These are phyloP conservation scores for Ophiocordyceps polyrhachis-furcata DNA, from an alignment of 2,329 filamentous ascomycete species.

Conservation along the genomic window DNA sequence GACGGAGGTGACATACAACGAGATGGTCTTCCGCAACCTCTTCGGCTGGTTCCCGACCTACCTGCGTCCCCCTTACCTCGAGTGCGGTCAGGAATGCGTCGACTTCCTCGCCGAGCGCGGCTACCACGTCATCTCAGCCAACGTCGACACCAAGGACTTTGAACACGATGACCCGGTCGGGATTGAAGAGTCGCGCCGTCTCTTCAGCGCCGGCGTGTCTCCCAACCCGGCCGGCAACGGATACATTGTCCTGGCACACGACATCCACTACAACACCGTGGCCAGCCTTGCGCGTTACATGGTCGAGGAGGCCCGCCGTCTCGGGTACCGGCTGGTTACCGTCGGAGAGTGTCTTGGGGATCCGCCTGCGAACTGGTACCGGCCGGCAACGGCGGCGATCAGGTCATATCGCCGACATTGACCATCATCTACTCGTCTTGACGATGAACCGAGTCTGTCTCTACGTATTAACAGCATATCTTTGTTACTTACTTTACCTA, in stretches of 20 bases:
- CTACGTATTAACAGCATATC: too few relatives aligned
- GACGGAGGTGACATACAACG: constrained; percentile 23
- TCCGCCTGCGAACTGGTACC: constrained; percentile 32
- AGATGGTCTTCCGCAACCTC: constrained; percentile 23
- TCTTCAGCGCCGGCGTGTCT: constrained; percentile 3
- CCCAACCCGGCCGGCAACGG: background rate
- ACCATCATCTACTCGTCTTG: background rate
- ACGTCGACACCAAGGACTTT: constrained; percentile 44
- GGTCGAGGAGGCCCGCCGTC: constrained; percentile 18
- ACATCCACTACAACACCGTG: background rate
- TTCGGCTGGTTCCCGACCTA: constrained; percentile 22
- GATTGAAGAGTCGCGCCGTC: background rate
- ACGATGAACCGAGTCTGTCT: too few relatives aligned
- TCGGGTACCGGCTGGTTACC: constrained; percentile 29
- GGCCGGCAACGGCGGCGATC: constrained; percentile 6
- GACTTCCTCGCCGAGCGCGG: constrained; percentile 20
- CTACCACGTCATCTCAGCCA: constrained; percentile 37
- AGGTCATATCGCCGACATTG: background rate
- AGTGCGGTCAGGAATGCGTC: constrained; percentile 21
- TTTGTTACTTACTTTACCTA: too few relatives aligned
- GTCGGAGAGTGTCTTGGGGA: constrained; percentile 40
- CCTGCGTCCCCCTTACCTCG: constrained; percentile 25
- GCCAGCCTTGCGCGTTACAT: constrained; percentile 16
- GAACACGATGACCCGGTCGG: constrained; percentile 19
- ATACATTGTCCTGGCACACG: background rate